Evolutionary conservation across 192 early-diverging fungal species (phyloP).

Genomic region (Obelidium mucronatum): DNA sequence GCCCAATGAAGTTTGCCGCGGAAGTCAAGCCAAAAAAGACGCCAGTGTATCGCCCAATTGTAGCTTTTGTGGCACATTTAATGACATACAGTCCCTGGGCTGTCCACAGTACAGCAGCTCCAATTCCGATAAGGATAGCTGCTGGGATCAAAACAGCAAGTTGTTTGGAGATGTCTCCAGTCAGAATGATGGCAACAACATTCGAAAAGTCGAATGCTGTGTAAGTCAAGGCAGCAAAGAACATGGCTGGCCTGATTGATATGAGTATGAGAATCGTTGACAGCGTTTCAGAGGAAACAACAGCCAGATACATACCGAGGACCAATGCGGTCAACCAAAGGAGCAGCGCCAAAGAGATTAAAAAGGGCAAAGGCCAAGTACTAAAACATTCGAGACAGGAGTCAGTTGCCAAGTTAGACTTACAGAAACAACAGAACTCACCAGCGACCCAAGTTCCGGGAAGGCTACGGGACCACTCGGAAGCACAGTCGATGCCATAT

Average conservation of each 20-base stretch:
- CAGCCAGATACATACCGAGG: conserved; percentile 3
- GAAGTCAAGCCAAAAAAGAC: conserved; percentile 22
- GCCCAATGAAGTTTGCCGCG: conserved; percentile 5
- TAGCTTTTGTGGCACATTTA: background rate
- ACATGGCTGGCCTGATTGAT: conserved; percentile 22
- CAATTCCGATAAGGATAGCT: conserved; percentile 11
- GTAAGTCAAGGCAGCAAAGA: conserved; percentile 31
- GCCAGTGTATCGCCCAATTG: conserved; percentile 30
- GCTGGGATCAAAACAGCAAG: conserved; percentile 23
- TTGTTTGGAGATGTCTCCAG: background rate
- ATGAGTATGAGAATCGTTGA: background rate
- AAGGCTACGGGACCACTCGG: conserved; percentile 18
- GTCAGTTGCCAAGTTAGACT: too few relatives aligned
- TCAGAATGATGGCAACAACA: background rate
- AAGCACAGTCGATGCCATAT: conserved; percentile 22
- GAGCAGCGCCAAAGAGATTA: conserved; percentile 36
- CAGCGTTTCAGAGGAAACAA: background rate
- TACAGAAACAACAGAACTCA: too few relatives aligned
- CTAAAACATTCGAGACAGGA: too few relatives aligned
- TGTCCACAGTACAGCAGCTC: conserved; percentile 27
- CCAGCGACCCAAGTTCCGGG: conserved; percentile 23
- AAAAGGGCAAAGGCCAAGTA: conserved; percentile 36
- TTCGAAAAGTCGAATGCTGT: conserved; percentile 10
- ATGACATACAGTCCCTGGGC: conserved; percentile 28
- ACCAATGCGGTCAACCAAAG: conserved; percentile 30